Evolutionary conservation across 192 early-diverging fungal genomes (phyloP).

Genomic region (Linnemannia schmuckeri): DNA sequence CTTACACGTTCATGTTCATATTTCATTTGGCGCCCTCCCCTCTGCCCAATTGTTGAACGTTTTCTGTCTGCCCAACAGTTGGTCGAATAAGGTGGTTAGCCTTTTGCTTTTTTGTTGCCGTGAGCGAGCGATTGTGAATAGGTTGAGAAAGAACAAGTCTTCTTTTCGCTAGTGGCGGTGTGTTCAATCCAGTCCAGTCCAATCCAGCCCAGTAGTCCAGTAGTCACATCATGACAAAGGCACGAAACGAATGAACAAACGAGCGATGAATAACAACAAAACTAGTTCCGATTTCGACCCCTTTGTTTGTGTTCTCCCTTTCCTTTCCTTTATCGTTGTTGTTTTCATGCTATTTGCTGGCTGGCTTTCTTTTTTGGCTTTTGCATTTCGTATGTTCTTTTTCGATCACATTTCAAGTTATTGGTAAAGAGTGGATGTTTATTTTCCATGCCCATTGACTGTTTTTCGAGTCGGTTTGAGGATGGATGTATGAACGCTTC

Average conservation of each 20-base stretch:
- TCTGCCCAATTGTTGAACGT: too few relatives aligned
- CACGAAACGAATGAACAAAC: not conserved
- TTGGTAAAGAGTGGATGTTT: not conserved
- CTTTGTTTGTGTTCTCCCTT: not conserved
- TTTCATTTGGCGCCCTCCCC: too few relatives aligned
- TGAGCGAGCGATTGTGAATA: too few relatives aligned
- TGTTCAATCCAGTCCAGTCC: too few relatives aligned
- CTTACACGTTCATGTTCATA: not conserved
- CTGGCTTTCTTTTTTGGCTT: not conserved
- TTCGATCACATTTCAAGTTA: not conserved
- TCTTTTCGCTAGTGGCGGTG: not conserved
- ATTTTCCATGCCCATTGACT: not conserved
- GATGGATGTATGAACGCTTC: not conserved
- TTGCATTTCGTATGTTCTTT: not conserved
- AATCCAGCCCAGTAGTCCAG: not conserved
- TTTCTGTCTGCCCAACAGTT: too few relatives aligned
- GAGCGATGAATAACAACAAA: not conserved
- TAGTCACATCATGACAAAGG: not conserved
- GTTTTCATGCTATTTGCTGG: not conserved
- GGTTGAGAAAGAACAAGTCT: too few relatives aligned
- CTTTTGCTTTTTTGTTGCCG: too few relatives aligned
- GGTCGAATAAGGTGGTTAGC: too few relatives aligned
- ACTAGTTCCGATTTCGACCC: not conserved
- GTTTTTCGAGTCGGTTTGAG: too few relatives aligned
- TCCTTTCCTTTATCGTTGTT: not conserved